Evolutionary conservation across 306 rosid species (phyloP).

Genomic region (Sicyos baderoa): DNA sequence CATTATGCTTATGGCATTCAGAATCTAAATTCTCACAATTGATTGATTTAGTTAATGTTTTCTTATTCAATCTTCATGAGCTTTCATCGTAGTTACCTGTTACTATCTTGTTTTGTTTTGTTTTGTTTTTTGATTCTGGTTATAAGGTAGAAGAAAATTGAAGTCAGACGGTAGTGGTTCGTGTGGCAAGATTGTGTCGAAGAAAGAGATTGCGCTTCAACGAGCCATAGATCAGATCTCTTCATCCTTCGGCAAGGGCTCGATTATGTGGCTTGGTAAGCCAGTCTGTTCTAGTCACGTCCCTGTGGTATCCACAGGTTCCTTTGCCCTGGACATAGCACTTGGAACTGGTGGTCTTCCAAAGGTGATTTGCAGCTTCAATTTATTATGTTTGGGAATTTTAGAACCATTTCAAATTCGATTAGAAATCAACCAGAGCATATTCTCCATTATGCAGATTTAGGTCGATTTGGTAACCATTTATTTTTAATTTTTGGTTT

Average conservation of each 20-base stretch:
- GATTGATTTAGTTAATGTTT: neutral
- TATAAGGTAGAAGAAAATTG: neutral
- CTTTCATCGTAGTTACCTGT: neutral
- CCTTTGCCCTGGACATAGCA: slow-evolving; percentile 62
- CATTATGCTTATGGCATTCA: neutral
- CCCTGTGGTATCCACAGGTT: slow-evolving; percentile 77
- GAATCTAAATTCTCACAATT: neutral
- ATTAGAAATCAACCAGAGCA: neutral
- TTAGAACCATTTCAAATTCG: neutral
- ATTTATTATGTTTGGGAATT: neutral
- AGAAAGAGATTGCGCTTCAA: neutral
- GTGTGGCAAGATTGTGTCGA: neutral
- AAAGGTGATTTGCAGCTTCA: slow-evolving; percentile 37
- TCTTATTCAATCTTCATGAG: neutral
- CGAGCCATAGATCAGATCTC: slow-evolving; percentile 43
- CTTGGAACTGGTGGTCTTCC: slow-evolving; percentile 85
- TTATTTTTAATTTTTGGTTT: too few relatives aligned
- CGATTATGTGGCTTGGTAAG: slow-evolving; percentile 91
- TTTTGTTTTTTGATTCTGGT: neutral
- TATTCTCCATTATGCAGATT: neutral
- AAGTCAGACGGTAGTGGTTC: neutral
- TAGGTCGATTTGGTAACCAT: neutral
- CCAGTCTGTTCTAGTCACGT: slow-evolving; percentile 34
- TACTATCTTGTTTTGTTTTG: neutral
- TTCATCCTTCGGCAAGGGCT: slow-evolving; percentile 71